A percentile compares a stretch with the other conserved stretches of the same genome.
These are phyloP conservation scores for Didymella sp. DNA, from an alignment of 2,329 filamentous ascomycete species.

Conservation along the genomic window DNA sequence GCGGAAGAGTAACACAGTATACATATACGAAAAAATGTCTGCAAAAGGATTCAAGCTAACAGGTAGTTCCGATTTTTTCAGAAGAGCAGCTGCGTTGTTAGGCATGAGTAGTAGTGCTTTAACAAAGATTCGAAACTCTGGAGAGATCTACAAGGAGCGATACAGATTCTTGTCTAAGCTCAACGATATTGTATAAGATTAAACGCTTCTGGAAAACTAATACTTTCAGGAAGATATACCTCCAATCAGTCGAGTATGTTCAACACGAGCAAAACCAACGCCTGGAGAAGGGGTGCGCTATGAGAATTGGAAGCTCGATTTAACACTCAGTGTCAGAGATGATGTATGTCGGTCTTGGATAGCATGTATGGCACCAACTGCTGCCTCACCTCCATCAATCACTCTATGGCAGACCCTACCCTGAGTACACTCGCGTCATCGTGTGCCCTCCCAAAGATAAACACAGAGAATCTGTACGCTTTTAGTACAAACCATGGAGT, in stretches of 20 bases:
- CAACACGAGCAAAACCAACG: not conserved
- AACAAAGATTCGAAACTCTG: not conserved
- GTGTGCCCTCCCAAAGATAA: conserved; percentile 13
- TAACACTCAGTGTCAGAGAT: too few relatives aligned
- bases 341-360: not conserved
- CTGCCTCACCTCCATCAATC: not conserved
- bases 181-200: not conserved
- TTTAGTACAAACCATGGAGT: not conserved
- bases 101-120: not conserved
- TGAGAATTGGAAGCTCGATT: too few relatives aligned
- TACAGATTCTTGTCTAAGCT: not conserved
- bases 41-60: not conserved
- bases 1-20: not conserved
- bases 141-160: not conserved
- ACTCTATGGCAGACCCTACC: conserved; percentile 17
- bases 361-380: conserved; percentile 13
- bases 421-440: conserved; percentile 16
- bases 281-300: too few relatives aligned
- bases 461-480: conserved; percentile 12
- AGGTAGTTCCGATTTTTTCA: not conserved
- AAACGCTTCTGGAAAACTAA: not conserved
- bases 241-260: not conserved
- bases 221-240: not conserved
- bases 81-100: not conserved
- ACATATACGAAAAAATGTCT: not conserved